Evolutionary conservation across 192 early-diverging fungal species (phyloP).

Genomic region (Gaertneriomyces sp.): DNA sequence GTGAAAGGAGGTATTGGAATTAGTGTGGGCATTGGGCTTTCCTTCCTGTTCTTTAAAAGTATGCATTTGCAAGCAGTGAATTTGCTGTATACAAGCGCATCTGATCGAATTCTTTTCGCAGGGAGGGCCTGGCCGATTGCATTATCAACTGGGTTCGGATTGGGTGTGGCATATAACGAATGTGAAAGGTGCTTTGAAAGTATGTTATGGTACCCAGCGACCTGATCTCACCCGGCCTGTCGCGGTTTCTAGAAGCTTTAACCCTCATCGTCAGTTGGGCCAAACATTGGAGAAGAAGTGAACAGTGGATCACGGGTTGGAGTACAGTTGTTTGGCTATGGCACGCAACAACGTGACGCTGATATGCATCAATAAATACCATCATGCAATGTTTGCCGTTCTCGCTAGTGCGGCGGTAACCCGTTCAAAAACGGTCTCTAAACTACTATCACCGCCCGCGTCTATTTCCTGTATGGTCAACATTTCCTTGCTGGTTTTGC

Average conservation of each 20-base stretch:
- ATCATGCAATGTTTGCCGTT: constrained; percentile 12
- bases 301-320: too few species aligned
- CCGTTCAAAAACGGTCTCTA: constrained; percentile 39
- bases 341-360: too few species aligned
- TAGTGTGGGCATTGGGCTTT: constrained; percentile 81
- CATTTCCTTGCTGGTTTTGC: constrained; percentile 2
- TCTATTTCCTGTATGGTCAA: constrained; percentile 52
- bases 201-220: too few species aligned
- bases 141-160: constrained; percentile 73
- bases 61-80: constrained; percentile 29
- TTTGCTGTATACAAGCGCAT: neutral
- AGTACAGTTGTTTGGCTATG: too few species aligned
- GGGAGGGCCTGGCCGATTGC: constrained; percentile 84
- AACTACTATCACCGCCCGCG: constrained; percentile 31
- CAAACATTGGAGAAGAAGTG: neutral
- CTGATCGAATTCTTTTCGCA: constrained; percentile 16
- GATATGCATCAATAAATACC: neutral
- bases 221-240: too few species aligned
- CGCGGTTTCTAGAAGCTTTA: neutral
- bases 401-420: constrained; percentile 26
- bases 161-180: constrained; percentile 78
- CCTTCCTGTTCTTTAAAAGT: constrained; percentile 82
- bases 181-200: constrained; percentile 32
- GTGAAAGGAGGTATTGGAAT: constrained; percentile 79
- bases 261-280: constrained; percentile 5